These are phyloP conservation scores for Diaporthe vaccinii DNA, from an alignment of 2,329 filamentous ascomycete genomes.

Conservation along the genomic window DNA sequence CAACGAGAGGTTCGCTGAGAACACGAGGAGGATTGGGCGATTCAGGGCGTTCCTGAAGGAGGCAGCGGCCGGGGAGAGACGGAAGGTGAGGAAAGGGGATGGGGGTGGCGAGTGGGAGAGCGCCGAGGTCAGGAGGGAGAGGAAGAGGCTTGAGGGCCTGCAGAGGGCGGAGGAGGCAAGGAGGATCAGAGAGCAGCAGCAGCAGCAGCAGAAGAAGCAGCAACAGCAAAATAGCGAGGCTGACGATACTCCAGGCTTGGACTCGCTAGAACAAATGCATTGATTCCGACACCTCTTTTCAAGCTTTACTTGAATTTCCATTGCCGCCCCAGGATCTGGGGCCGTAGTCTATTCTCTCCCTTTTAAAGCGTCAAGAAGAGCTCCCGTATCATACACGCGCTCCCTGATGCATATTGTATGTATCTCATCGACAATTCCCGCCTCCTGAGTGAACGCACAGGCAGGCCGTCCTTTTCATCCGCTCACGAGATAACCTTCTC, in stretches of 20 bases:
- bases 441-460: too few relatives aligned
- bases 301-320: background rate
- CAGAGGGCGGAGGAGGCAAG: conserved; percentile 60
- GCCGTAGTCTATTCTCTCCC: background rate
- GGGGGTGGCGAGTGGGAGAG: conserved; percentile 68
- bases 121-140: conserved; percentile 62
- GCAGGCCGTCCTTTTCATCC: background rate
- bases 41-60: conserved; percentile 69
- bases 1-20: conserved; percentile 81
- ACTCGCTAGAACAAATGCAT: conserved; percentile 9
- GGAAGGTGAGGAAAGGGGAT: conserved; percentile 47
- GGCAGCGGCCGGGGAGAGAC: background rate
- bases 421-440: too few relatives aligned
- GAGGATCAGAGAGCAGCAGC: conserved; percentile 58
- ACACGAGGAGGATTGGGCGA: conserved; percentile 74
- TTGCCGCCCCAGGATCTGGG: background rate
- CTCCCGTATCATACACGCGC: conserved; percentile 23
- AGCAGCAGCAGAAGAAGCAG: conserved; percentile 42
- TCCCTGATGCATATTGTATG: background rate
- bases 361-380: background rate
- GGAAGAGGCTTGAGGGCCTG: conserved; percentile 71
- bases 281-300: background rate
- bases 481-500: conserved; percentile 77
- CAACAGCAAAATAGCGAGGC: conserved; percentile 27
- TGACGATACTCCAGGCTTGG: conserved; percentile 30